These are phyloP conservation scores for Talaromyces albobiverticillius DNA, from an alignment of 2,329 filamentous ascomycete genomes.

Conservation along the genomic window DNA sequence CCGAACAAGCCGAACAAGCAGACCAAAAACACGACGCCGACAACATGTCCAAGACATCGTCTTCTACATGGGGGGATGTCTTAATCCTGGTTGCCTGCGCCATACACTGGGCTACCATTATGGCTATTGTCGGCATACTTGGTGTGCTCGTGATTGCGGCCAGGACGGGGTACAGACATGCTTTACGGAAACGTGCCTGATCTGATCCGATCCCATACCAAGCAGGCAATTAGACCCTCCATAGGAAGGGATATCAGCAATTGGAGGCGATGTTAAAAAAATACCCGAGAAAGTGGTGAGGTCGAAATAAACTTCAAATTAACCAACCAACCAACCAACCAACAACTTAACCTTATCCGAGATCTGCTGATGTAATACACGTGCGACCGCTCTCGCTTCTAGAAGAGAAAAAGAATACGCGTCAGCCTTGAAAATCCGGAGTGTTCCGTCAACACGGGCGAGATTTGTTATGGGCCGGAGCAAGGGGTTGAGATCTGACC, in stretches of 20 bases:
- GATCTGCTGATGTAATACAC: neutral
- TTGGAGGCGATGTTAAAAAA: too few species aligned
- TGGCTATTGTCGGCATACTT: neutral
- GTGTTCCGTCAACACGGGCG: neutral
- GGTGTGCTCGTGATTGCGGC: neutral
- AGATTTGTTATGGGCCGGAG: neutral
- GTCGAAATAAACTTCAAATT: neutral
- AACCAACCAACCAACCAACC: too few species aligned
- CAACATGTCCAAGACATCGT: neutral
- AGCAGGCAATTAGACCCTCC: too few species aligned
- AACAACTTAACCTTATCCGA: neutral
- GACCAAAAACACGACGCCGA: neutral
- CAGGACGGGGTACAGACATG: conserved; percentile 2
- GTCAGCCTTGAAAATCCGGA: too few species aligned
- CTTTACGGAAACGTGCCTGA: neutral
- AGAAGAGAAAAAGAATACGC: too few species aligned
- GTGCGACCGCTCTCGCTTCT: too few species aligned
- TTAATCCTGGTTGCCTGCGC: neutral
- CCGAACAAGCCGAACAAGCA: neutral
- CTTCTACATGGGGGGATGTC: neutral
- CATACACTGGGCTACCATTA: neutral
- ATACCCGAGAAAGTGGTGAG: neutral
- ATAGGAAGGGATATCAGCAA: too few species aligned
- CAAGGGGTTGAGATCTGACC: too few species aligned
- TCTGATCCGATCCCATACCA: neutral